phyloP scores from a whole-genome alignment of 164 flowering plant species.

The Macadamia tetraphylla region DNA sequence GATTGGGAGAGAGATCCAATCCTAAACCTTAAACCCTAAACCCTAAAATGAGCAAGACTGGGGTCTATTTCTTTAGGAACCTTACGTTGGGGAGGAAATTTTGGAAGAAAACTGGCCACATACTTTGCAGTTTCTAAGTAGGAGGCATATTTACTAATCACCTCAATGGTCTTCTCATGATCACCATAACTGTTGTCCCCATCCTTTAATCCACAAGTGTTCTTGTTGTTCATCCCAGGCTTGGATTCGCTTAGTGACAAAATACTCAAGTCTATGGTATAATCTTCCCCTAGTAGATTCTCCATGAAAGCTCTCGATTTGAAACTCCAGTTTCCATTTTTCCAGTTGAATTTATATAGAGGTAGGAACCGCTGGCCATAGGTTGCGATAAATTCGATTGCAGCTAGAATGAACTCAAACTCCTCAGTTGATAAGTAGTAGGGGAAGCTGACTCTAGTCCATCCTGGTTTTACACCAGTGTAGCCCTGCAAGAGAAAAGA shows the following conservation, averaged over 20 bases:
- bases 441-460: constrained; percentile 75
- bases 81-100: constrained; percentile 33
- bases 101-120: constrained; percentile 35
- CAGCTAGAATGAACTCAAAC: constrained; percentile 62
- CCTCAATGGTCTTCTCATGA: neutral
- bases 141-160: constrained; percentile 11
- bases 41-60: constrained; percentile 26
- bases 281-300: constrained; percentile 9
- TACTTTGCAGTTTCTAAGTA: constrained; percentile 36
- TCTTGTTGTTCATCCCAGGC: no score
- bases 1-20: no score
- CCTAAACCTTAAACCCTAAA: constrained; percentile 14
- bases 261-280: neutral
- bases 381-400: constrained; percentile 59
- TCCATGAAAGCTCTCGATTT: constrained; percentile 23
- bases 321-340: constrained; percentile 56
- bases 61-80: constrained; percentile 31
- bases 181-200: no score
- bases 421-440: constrained; percentile 68
- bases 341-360: constrained; percentile 55
- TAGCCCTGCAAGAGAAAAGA: constrained; percentile 45
- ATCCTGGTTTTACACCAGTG: constrained; percentile 71
- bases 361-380: constrained; percentile 79
- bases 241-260: constrained; percentile 3
- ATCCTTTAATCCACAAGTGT: no score